phyloP scores from a whole-genome alignment of 176 grass and related monocot species.

The Rhynchospora tenuis region DNA sequence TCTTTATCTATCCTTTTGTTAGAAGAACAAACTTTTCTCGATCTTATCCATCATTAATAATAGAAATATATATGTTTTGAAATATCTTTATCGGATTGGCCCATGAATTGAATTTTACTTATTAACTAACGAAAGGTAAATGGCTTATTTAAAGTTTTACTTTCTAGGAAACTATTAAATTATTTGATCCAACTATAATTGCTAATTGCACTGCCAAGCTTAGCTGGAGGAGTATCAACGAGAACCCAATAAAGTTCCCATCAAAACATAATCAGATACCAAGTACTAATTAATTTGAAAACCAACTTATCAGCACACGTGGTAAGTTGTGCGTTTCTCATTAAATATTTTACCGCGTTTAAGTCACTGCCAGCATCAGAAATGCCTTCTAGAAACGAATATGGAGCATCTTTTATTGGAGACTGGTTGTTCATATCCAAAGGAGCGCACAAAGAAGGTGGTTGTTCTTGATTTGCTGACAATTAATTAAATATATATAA shows the following conservation, averaged over 20 bases:
- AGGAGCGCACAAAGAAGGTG: neutral
- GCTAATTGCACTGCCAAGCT: neutral
- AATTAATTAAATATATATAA: neutral
- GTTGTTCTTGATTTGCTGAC: neutral
- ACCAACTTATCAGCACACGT: neutral
- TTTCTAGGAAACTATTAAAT: neutral
- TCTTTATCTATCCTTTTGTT: no score
- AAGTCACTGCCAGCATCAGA: neutral
- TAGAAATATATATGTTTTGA: neutral
- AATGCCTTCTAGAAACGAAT: conserved; percentile 12
- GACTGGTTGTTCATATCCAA: neutral
- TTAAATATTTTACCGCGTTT: neutral
- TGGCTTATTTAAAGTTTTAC: neutral
- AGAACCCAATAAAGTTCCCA: neutral
- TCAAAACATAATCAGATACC: neutral
- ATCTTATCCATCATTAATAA: neutral
- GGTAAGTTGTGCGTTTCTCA: neutral
- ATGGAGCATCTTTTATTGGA: conserved; percentile 3
- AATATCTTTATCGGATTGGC: neutral
- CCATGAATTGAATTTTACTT: neutral
- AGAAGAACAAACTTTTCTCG: neutral
- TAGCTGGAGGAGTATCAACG: neutral
- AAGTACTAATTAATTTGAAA: neutral
- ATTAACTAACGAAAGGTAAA: neutral
- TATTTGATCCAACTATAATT: neutral